Evolutionary conservation across 768 basidiomycete genomes (phyloP).

Genomic region (Trametes maxima): DNA sequence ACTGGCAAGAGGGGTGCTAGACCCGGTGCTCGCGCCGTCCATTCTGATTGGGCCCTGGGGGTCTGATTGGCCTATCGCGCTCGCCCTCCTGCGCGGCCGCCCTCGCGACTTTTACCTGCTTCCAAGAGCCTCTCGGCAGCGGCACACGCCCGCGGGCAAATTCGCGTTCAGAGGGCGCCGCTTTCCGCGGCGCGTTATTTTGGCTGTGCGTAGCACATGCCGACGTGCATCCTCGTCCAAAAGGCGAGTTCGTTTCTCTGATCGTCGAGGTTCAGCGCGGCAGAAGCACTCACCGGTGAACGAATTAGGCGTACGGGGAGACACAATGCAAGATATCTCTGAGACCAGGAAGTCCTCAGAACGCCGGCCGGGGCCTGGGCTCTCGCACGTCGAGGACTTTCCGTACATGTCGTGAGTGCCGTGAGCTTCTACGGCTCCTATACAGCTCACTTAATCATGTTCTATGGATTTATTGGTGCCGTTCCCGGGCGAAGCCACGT

Average conservation of each 20-base stretch:
- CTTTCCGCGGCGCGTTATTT: not conserved
- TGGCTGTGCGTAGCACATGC: not conserved
- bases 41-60: constrained; percentile 5
- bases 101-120: not conserved
- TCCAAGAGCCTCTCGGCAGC: not conserved
- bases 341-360: not conserved
- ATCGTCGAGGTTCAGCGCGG: constrained; percentile 4
- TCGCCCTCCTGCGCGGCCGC: not conserved
- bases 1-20: not conserved
- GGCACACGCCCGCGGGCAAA: not conserved
- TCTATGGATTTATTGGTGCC: constrained; percentile 1
- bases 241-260: not conserved
- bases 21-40: constrained; percentile 1
- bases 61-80: constrained; percentile 2
- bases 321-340: constrained; percentile 8
- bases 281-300: not conserved
- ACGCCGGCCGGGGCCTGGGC: constrained; percentile 1
- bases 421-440: constrained; percentile 1
- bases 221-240: not conserved
- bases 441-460: not conserved
- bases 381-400: constrained; percentile 1
- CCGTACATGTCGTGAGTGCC: not conserved
- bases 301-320: not conserved
- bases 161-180: not conserved
- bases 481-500: not conserved